A percentile compares a stretch with the other conserved stretches of the same genome.
Conservation (phyloP, 1,284 basidiomycete genomes). For the Sparassis latifolia region DNA sequence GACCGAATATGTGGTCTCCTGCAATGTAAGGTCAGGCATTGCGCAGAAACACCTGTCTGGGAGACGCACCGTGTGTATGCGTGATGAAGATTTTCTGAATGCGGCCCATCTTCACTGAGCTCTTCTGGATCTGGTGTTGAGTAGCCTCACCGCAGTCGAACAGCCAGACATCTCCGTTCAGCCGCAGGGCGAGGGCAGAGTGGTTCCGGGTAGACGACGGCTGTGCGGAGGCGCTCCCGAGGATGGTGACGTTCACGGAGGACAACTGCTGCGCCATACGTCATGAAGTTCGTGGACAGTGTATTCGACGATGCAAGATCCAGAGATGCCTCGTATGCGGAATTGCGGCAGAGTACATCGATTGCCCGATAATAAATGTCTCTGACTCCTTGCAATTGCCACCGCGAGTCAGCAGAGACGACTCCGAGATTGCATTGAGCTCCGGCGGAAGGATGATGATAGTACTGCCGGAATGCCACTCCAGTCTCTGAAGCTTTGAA, state of each 20-base stretch:
- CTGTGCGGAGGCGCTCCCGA: conserved; percentile 74
- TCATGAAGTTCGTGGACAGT: too few relatives aligned
- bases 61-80: conserved; percentile 74
- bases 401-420: too few relatives aligned
- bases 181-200: conserved; percentile 58
- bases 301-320: too few relatives aligned
- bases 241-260: conserved; percentile 56
- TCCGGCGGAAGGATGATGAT: too few relatives aligned
- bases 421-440: too few relatives aligned
- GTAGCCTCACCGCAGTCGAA: conserved; percentile 93
- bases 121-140: conserved; percentile 73
- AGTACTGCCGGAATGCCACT: too few relatives aligned
- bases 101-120: conserved; percentile 66
- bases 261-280: conserved; percentile 17
- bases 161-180: conserved; percentile 68
- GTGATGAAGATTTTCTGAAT: conserved; percentile 89
- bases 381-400: too few relatives aligned
- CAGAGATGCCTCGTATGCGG: too few relatives aligned
- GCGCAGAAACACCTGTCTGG: background rate
- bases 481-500: too few relatives aligned
- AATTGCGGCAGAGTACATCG: too few relatives aligned
- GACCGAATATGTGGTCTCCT: conserved; percentile 86
- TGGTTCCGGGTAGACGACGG: conserved; percentile 73
- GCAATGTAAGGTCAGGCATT: conserved; percentile 14
- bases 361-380: too few relatives aligned